Evolutionary conservation across 2,329 filamentous ascomycete genomes (phyloP), one percentile per base, ranked within the genome.

Genomic region (Colletotrichum tanaceti): DNA sequence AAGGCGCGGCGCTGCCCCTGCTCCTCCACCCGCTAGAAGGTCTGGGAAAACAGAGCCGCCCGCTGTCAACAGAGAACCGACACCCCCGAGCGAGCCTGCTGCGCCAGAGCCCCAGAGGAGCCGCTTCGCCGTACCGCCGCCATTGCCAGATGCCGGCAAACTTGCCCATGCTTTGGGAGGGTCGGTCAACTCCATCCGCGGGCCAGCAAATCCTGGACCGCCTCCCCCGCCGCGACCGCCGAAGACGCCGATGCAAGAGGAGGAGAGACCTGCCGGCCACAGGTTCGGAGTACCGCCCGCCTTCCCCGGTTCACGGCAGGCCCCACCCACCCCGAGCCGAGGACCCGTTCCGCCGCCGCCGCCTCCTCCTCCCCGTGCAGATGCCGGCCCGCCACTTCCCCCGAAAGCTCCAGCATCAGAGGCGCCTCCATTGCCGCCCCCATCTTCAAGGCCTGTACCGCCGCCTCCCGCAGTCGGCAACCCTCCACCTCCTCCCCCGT

Each of bases 131-230:
- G 70, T 72, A 10, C 96, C 96, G 53, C 96, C 96, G 41, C 93
- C 95, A 2, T 81, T 98, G 68, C 89, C 93, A 63, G 94, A 97
- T 78, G 96, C 96, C 66, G 96, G 96, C 44, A 97, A 93, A 79
- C 96, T 89, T 76, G 93, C 91, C 4, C 85, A 90, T 80, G 83
- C 75, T 79, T 49, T 82, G 73, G 75, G 79, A 77, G 16, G 75
- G 73, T 63, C 85, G 7, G 57, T 69, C 83, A 11, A 83, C 83
- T 57, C 63, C 24, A 57, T 71, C 24, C 66, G 66, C 10, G 66
- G 66, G 28, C 55, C 55, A 11, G 62, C 63, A 47, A 71, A 68
- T 46, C 83, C 89, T 38, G 90, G 87, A 1, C 90, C 91, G 35
- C 87, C 89, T 28, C 90, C 91, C 44, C 90, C 91, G 13, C 90